Percentiles rank a stretch among this genome's conserved stretches.
Evolutionary conservation across 2,329 filamentous ascomycete genomes (phyloP).

Genomic region (Trichoderma afroharzianum): DNA sequence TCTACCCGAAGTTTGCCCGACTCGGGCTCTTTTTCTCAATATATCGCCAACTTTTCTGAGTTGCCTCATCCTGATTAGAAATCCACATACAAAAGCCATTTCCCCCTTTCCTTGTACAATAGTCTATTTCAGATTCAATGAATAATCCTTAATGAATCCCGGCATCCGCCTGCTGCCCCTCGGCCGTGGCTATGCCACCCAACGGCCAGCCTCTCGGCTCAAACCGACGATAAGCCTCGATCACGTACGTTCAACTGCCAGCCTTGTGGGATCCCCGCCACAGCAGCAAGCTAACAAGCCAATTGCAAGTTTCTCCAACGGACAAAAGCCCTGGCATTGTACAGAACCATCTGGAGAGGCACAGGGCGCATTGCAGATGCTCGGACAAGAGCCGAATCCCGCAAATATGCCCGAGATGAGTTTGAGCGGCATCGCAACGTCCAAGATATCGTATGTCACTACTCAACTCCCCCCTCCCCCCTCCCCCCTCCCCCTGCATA

Average conservation of each 20-base stretch:
- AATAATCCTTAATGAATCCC: slow-evolving; percentile 24
- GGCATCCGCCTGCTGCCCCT: slow-evolving; percentile 27
- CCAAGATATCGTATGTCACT: slow-evolving; percentile 49
- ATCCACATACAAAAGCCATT: background rate
- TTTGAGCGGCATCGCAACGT: slow-evolving; percentile 57
- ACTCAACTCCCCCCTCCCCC: background rate
- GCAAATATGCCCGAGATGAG: slow-evolving; percentile 55
- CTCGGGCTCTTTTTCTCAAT: background rate
- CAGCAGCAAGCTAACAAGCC: background rate
- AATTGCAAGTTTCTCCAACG: slow-evolving; percentile 55
- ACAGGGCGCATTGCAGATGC: slow-evolving; percentile 50
- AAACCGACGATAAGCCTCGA: slow-evolving; percentile 51
- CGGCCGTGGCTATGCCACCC: slow-evolving; percentile 36
- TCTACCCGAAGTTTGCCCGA: slow-evolving; percentile 24
- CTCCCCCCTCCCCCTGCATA: too few relatives aligned
- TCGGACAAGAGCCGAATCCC: slow-evolving; percentile 52
- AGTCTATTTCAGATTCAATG: background rate
- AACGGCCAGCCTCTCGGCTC: slow-evolving; percentile 28
- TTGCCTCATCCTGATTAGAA: background rate
- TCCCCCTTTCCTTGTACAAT: background rate
- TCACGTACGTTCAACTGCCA: slow-evolving; percentile 41
- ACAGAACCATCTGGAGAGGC: slow-evolving; percentile 55
- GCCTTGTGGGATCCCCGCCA: background rate
- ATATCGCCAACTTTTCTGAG: background rate
- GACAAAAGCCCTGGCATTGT: slow-evolving; percentile 52